Evolutionary conservation across 2,329 filamentous ascomycete species (phyloP), one percentile per base, ranked within the genome.

Genomic region (Cordyceps fumosorosea): DNA sequence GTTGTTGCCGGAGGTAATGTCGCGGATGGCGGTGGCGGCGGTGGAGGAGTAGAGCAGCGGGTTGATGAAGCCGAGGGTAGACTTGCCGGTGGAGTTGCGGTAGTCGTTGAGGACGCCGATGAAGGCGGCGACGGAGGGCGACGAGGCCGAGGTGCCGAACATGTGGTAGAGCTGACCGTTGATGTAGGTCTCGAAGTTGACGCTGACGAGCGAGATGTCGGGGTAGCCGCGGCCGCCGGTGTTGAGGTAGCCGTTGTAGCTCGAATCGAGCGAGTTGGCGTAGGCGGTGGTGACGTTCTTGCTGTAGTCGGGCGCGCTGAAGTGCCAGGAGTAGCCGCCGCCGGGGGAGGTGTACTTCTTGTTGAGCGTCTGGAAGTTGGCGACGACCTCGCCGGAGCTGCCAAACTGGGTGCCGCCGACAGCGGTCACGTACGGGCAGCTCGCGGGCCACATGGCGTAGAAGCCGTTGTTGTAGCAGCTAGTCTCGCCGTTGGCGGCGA

Each of bases 391-490:
- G 5, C 18, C 5, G 20, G 44, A 11, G 20, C 45, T 22, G 11
- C 26, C 56, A 32, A 62, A 51, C 44, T 62, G 40, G 16, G 82
- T 84, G 11, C 80, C 81, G 24, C 82, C 81, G 0, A 84, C 80
- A 3, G 78, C 75, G 0, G 80, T 82, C 22, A 84, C 70, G 66
- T 78, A 24, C 72, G 81, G 66, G 77, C 68, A 82, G 76, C 29
- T 65, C 57, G 22, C 80, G 72, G 59, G 74, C 71, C 16, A 74
- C 64, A 69, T 78, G 75, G 69, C 78, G 37, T 70, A 73, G 62
- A 73, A 70, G 29, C 64, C 62, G 12, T 60, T 10, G 58, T 53
- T 10, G 58, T 53, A 37, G 60, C 64, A 65, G 22, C 8, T 40
- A 14, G 10, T 16, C 4, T 24, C 26, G 34, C 65, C 66, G 11